These are phyloP conservation scores for Ramichloridium luteum DNA, from an alignment of 2,329 filamentous ascomycete genomes.

Conservation along the genomic window DNA sequence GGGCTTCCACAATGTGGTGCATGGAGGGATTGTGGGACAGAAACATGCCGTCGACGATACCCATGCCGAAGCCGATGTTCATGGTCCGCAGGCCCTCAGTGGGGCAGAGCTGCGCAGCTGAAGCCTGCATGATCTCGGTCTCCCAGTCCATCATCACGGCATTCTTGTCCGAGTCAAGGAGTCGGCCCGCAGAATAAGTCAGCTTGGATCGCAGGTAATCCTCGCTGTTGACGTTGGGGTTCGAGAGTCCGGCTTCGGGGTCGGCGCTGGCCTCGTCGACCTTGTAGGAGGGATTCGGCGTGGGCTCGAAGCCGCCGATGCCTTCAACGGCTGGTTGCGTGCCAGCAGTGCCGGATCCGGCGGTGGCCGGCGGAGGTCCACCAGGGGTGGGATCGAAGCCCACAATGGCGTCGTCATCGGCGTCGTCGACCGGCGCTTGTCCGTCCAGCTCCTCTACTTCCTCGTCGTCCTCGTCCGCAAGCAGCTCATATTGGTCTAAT, in stretches of 20 bases:
- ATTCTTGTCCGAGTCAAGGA: slow-evolving; percentile 38
- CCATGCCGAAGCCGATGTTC: slow-evolving; percentile 41
- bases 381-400: slow-evolving; percentile 23
- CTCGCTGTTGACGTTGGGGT: slow-evolving; percentile 32
- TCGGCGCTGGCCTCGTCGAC: slow-evolving; percentile 12
- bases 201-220: slow-evolving; percentile 37
- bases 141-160: slow-evolving; percentile 46
- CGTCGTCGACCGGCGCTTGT: too few species aligned
- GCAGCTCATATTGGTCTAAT: slow-evolving; percentile 66
- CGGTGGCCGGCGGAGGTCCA: slow-evolving; percentile 2
- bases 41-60: slow-evolving; percentile 38
- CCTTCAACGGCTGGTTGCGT: slow-evolving; percentile 9
- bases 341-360: slow-evolving; percentile 6
- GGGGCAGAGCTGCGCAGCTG: slow-evolving; percentile 32
- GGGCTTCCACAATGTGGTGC: slow-evolving; percentile 42
- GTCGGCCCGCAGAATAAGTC: slow-evolving; percentile 34
- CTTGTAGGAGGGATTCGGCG: slow-evolving; percentile 23
- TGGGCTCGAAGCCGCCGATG: slow-evolving; percentile 22
- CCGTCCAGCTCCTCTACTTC: slow-evolving; percentile 34
- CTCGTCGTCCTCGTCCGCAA: slow-evolving; percentile 47
- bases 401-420: slow-evolving; percentile 22
- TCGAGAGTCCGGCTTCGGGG: slow-evolving; percentile 18
- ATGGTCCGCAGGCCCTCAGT: slow-evolving; percentile 32
- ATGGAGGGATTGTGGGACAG: slow-evolving; percentile 31
- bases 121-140: slow-evolving; percentile 35